These are phyloP conservation scores for Penicillium paradoxum DNA, from an alignment of 495 filamentous ascomycete species.

Conservation along the genomic window DNA sequence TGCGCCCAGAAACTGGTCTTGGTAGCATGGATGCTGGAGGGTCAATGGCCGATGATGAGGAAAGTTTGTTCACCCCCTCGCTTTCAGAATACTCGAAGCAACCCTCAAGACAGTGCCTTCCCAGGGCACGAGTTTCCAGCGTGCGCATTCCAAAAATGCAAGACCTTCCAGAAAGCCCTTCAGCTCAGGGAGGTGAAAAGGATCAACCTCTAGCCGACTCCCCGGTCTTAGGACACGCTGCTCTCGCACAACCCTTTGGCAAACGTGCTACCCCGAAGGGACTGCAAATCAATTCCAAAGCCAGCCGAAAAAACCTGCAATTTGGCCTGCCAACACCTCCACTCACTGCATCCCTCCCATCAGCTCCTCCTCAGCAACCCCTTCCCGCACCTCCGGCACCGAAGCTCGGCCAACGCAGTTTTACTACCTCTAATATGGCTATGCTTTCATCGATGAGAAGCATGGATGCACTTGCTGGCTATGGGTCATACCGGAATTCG, in stretches of 20 bases:
- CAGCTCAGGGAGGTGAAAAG: not conserved
- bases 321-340: slow-evolving; percentile 32
- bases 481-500: slow-evolving; percentile 13
- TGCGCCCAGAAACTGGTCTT: slow-evolving; percentile 10
- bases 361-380: slow-evolving; percentile 21
- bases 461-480: slow-evolving; percentile 5
- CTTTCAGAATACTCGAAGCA: slow-evolving; percentile 16
- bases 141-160: slow-evolving; percentile 16
- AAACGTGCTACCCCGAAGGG: slow-evolving; percentile 10
- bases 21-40: slow-evolving; percentile 9
- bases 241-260: slow-evolving; percentile 1
- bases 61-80: slow-evolving; percentile 5
- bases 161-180: slow-evolving; percentile 11
- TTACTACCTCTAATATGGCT: slow-evolving; percentile 10
- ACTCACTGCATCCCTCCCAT: slow-evolving; percentile 26
- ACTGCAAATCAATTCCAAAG: slow-evolving; percentile 17
- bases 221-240: slow-evolving; percentile 17
- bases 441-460: not conserved
- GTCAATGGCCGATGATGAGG: slow-evolving; percentile 8
- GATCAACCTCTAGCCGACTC: slow-evolving; percentile 20
- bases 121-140: slow-evolving; percentile 15
- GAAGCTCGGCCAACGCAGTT: slow-evolving; percentile 13
- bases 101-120: slow-evolving; percentile 9
- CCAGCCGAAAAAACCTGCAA: slow-evolving; percentile 20
- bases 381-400: slow-evolving; percentile 10